A percentile compares a stretch with the other conserved stretches of the same genome.
Evolutionary conservation across 768 basidiomycete genomes (phyloP).

Genomic region (Suillus variegatus): DNA sequence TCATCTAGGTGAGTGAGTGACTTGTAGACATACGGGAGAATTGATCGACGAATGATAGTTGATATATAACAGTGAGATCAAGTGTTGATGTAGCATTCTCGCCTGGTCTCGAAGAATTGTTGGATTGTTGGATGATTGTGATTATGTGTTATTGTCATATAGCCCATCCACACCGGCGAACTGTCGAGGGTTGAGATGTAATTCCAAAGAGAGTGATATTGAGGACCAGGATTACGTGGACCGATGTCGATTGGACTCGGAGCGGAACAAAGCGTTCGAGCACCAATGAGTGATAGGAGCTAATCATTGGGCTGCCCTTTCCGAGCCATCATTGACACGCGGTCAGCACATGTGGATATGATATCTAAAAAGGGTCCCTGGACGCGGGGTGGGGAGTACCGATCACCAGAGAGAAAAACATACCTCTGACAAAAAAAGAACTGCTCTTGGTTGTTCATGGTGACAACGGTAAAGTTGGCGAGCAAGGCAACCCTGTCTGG

Average conservation of each 20-base stretch:
- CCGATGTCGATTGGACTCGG: background rate
- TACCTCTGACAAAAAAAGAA: background rate
- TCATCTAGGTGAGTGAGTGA: background rate
- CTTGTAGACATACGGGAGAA: background rate
- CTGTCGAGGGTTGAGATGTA: too few relatives aligned
- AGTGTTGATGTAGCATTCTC: background rate
- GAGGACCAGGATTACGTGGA: background rate
- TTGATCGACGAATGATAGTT: background rate
- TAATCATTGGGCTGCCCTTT: background rate
- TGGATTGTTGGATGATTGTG: background rate
- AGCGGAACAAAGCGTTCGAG: background rate
- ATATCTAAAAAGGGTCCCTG: background rate
- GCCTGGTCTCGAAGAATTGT: background rate
- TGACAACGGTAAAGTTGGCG: background rate
- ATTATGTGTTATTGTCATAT: background rate
- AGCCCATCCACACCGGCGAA: background rate
- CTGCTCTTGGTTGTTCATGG: background rate
- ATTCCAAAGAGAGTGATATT: background rate
- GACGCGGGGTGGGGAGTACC: background rate
- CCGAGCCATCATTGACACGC: background rate
- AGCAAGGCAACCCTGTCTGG: background rate
- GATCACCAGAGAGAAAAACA: background rate
- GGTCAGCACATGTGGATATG: background rate
- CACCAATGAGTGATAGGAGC: background rate
- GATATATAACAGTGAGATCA: background rate